Base-by-base conservation (phyloP, 2,329 filamentous ascomycete species). In the Fusarium redolens region DNA sequence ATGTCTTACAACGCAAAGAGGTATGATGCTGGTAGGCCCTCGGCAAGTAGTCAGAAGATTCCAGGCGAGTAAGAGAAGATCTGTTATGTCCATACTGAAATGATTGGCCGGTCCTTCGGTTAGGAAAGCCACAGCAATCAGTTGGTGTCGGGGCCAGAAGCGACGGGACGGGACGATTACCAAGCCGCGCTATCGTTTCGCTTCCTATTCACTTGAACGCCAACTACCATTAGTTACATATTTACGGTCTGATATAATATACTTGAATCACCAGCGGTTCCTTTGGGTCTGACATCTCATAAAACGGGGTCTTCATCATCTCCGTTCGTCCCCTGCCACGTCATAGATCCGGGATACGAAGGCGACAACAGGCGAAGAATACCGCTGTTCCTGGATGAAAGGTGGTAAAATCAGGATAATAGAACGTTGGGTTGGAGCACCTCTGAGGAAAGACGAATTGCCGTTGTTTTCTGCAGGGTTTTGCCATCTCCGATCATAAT, bases 381-480 rank as follows among this genome's bases (percentile, higher is more conserved):
- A 8, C 4, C 13, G 3, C 9, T 8, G 4, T 12, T 6, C 10
- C 13, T 28, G 2, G 25, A 41, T 4, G 7, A 25, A 20, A 14
- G 1, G 11, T n/a, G 4, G 20, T 5, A 1, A 8, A 17, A 25
- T 1, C 12, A 25, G 12, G 11, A 22, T 18, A 14, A 3, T 5
- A 17, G 18, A 11, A 14, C 13, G 7, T 10, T n/a, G 3, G 15
- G 3, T 25, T n/a, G 10, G 5, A 8, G 3, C 0, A 20, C 14
- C 17, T 7, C 4, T 22, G 12, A 14, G 9, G 10, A 10, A 3
- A 5, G 6, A 9, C 9, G 11, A 8, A 20, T 12, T 2, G 17
- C 0, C 6, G 13, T 28, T 6, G 0, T 6, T 6, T 7, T 2
- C 14, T 25, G 1, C 12, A 20, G 2, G 0, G 3, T 6, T 25